Evolutionary conservation across 768 basidiomycete species (phyloP), one percentile per base, ranked within the genome.

Genomic region (Bullera alba): DNA sequence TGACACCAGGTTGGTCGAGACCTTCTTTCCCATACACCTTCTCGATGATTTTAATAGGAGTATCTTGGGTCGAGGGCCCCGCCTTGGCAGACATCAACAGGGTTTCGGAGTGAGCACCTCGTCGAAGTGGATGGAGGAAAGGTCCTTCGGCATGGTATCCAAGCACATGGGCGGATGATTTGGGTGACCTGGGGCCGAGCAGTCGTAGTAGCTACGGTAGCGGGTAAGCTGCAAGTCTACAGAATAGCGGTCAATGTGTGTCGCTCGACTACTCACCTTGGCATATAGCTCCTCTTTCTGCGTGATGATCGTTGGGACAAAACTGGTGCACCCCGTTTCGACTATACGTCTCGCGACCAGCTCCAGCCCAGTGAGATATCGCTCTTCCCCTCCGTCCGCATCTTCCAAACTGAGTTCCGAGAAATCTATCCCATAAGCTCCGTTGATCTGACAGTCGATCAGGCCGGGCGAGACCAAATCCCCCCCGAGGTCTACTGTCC

Each of bases 111-210:
- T 93, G 90, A 2, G 86, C 87, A 2, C 90, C 90, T 37, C 85
- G 82, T 69, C 89, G 89, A n/a, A 78, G 78, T 34, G 81, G 73
- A 48, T 87, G 83, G 36, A 91, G 77, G 75, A 91, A 92, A 0
- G 90, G 89, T 0, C 90, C 90, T 72, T 93, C 90, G 23, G 80
- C 86, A 58, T 93, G 90, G 84, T 86, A 92, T 23, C 90, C 90
- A 12, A 92, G 79, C 2, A 89, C 70, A 28, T 80, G 83, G 0
- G 89, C 87, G 8, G 48, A 48, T 8, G 58, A 75, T 0, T 80
- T 75, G 14, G 80, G 78, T 14, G 81, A 79, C 63, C 81, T 81
- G 0, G 87, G 86, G 29, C 78, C 79, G 23, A 90, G 77, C 16
- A 87, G 77, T 49, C 76, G 74, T 1, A 89, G 75, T 25, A 89